Evolutionary conservation across 768 basidiomycete species (phyloP).

Genomic region (Pleurotus platypus): DNA sequence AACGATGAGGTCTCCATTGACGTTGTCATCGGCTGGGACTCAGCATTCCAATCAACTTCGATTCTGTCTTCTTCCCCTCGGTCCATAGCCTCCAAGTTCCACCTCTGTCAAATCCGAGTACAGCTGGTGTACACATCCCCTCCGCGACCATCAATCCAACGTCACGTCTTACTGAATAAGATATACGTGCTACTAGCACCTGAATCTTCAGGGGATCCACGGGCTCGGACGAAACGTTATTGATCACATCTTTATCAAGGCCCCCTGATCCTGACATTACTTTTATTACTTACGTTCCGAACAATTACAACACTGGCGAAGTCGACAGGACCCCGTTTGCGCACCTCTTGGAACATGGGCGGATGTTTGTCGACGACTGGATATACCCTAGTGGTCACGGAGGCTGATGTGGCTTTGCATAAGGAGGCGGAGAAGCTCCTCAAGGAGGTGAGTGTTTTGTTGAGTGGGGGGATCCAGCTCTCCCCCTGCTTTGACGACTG

Average conservation of each 20-base stretch:
- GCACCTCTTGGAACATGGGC: conserved; percentile 49
- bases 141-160: conserved; percentile 7
- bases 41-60: not conserved
- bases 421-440: conserved; percentile 74
- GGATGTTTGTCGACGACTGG: conserved; percentile 68
- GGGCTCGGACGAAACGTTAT: not conserved
- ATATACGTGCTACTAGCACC: not conserved
- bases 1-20: not conserved
- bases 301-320: conserved; percentile 3
- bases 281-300: not conserved
- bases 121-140: not conserved
- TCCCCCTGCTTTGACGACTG: not conserved
- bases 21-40: not conserved
- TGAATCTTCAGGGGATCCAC: not conserved
- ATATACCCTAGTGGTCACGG: conserved; percentile 50
- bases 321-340: not conserved
- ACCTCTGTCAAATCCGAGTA: too few relatives aligned
- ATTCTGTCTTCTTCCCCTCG: not conserved
- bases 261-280: not conserved
- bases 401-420: conserved; percentile 64
- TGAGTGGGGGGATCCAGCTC: not conserved
- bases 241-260: not conserved
- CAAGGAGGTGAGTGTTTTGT: conserved; percentile 55
- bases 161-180: conserved; percentile 1
- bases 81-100: not conserved